Conservation (phyloP, 108 stramenopile genomes). For the Stephanodiscus minutulus region DNA sequence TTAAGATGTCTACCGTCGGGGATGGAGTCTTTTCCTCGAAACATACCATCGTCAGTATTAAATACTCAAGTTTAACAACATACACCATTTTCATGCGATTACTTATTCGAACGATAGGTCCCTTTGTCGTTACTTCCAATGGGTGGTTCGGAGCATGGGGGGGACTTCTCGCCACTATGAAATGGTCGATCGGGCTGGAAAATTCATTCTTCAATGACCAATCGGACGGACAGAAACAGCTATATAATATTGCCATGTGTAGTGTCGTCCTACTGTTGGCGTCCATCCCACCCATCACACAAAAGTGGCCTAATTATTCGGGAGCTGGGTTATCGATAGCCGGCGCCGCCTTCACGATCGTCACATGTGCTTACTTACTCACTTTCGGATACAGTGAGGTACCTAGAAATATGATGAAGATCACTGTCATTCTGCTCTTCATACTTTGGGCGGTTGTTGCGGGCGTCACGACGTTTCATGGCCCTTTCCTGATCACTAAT, state of each 20-base stretch:
- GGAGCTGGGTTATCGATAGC: conserved; percentile 46
- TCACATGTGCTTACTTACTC: conserved; percentile 24
- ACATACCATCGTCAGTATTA: background rate
- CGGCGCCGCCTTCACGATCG: conserved; percentile 26
- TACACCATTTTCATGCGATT: background rate
- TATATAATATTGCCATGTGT: conserved; percentile 27
- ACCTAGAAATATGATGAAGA: conserved; percentile 31
- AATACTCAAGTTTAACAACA: background rate
- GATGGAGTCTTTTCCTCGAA: background rate
- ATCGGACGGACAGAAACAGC: conserved; percentile 19
- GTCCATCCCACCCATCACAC: conserved; percentile 32
- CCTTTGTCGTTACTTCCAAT: conserved; percentile 37
- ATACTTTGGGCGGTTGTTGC: conserved; percentile 31
- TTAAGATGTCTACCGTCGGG: conserved; percentile 1
- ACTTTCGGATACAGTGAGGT: conserved; percentile 27
- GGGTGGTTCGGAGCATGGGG: conserved; percentile 53
- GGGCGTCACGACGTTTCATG: conserved; percentile 38
- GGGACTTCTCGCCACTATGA: conserved; percentile 23
- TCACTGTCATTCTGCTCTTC: conserved; percentile 35
- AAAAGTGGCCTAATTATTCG: conserved; percentile 7
- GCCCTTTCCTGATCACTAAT: conserved; percentile 28
- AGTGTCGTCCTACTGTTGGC: conserved; percentile 34
- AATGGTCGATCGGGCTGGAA: conserved; percentile 40
- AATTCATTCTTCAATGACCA: conserved; percentile 19
- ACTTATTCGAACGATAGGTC: conserved; percentile 7